These are phyloP conservation scores for Myriosclerotinia duriaeana DNA, from an alignment of 2,329 filamentous ascomycete species.

Conservation along the genomic window DNA sequence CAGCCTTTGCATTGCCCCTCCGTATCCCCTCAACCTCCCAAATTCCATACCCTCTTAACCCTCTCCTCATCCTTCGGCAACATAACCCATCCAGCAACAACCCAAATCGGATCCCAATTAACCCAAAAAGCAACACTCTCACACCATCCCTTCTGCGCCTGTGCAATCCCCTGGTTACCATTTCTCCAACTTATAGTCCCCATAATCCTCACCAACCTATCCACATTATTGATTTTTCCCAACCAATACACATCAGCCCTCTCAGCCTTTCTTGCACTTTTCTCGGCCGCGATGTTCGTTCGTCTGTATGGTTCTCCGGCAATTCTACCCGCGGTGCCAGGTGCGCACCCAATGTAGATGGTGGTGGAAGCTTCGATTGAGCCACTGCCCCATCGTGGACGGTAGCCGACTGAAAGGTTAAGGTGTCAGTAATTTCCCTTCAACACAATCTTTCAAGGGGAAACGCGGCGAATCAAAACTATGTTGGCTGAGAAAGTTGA, in stretches of 20 bases:
- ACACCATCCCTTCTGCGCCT: background rate
- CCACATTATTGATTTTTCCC: constrained; percentile 1
- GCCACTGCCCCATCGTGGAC: background rate
- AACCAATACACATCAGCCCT: background rate
- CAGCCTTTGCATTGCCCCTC: background rate
- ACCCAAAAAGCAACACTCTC: background rate
- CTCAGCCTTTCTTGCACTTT: background rate
- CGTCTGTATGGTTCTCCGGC: background rate
- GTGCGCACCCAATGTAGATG: constrained; percentile 4
- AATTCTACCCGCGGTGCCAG: background rate
- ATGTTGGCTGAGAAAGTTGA: background rate
- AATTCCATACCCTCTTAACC: background rate
- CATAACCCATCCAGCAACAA: background rate
- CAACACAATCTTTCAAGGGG: background rate
- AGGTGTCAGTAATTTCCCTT: background rate
- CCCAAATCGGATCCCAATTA: background rate
- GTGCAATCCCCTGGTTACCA: no score
- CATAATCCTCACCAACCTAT: background rate
- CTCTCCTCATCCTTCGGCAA: background rate
- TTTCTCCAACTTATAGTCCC: background rate
- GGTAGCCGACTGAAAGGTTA: background rate
- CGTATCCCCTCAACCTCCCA: background rate
- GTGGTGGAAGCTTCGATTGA: background rate
- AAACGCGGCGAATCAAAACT: no score
- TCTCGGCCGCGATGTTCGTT: background rate